Evolutionary conservation across 345 rosid species (phyloP), one percentile per base, ranked within the genome.

Genomic region (Trapa incisa): DNA sequence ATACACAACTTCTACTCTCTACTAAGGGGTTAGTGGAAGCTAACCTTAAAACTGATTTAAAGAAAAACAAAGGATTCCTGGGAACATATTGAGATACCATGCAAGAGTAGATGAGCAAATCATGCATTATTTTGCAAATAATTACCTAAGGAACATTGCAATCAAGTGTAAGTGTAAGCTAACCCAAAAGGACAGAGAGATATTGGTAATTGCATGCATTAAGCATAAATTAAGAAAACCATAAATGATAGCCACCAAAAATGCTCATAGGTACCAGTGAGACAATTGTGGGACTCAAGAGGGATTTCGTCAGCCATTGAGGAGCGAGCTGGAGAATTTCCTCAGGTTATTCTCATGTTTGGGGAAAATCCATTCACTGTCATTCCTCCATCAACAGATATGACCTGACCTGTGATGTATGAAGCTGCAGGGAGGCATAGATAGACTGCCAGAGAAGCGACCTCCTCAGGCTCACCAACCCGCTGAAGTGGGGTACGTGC

Each of bases 391-490:
- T 91, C 93, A 9, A 88, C 88, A 1, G 79, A 77, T 39, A 85
- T 82, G 41, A 81, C 62, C 68, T 87, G 96, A 42, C 96, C 97
- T 0, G 91, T 91, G 36, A 88, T 85, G 72, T 91, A 87, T 35
- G 93, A 84, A 41, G 96, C 77, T n/a, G 91, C 87, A 3, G 91
- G 96, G 3, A 85, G 74, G 82, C 95, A 85, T 9, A 88, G 84
- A 78, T 76, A 91, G 39, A 83, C 88, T 14, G 81, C 89, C 7
- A 83, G 73, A 3, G 89, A 85, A 7, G 96, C 77, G 0, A 89
- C 98, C 77, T 92, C 96, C 66, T 79, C 77, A n/a, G 98, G 76
- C 70, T 92, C 92, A 67, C 89, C 96, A 35, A 87, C 64, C 0
- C 96, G 95, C 70, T 80, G 80, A 45, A 87, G 88, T 4, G 96